phyloP scores from a whole-genome alignment of 2,329 filamentous ascomycete species.

The Aureobasidium sp. region DNA sequence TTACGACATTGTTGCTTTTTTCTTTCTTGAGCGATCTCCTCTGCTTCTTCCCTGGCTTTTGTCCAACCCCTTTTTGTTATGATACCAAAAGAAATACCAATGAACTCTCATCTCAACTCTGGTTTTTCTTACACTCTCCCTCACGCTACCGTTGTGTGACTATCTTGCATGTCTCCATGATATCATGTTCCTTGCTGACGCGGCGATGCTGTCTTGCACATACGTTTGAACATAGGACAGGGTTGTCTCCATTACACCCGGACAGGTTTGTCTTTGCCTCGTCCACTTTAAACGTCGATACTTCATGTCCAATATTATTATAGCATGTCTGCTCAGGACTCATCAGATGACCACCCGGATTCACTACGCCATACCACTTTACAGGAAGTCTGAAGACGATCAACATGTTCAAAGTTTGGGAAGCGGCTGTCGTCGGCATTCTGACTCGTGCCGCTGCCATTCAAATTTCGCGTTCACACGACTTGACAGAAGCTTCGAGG shows the following conservation, averaged over 20 bases:
- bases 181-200: neutral
- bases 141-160: neutral
- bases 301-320: neutral
- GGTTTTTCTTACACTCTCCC: neutral
- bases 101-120: neutral
- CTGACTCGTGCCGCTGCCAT: neutral
- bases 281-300: no score
- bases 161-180: neutral
- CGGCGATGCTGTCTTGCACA: no score
- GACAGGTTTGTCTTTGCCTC: no score
- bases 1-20: neutral
- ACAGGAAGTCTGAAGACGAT: neutral
- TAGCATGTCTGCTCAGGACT: neutral
- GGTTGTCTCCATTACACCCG: no score
- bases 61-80: neutral
- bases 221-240: no score
- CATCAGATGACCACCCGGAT: no score
- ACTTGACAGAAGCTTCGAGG: neutral
- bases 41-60: neutral
- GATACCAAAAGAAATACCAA: neutral
- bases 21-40: neutral
- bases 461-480: neutral
- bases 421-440: neutral
- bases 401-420: neutral
- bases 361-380: neutral